Evolutionary conservation across 1,139 yeast species (phyloP).

Genomic region (Schizosaccharomyces versatilis): DNA sequence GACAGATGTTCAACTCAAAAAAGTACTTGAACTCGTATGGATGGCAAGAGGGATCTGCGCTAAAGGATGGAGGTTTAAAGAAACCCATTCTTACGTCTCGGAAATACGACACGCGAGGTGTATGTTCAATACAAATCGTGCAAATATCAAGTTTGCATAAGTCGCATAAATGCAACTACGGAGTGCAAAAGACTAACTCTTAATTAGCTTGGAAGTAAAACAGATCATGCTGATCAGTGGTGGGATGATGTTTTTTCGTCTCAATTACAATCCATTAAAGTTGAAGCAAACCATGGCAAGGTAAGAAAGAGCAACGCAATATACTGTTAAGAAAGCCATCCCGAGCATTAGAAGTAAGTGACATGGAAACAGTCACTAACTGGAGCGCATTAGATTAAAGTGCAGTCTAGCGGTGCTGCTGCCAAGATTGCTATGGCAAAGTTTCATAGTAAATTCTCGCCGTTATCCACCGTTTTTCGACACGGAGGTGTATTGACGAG

Average conservation of each 20-base stretch:
- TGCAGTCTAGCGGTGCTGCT: neutral
- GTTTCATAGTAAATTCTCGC: neutral
- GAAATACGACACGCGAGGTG: constrained; percentile 8
- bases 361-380: neutral
- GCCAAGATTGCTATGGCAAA: neutral
- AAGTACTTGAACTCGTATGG: constrained; percentile 7
- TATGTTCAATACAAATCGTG: neutral
- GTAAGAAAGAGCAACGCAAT: too few species aligned
- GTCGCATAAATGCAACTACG: too few species aligned
- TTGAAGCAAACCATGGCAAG: neutral
- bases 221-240: constrained; percentile 2
- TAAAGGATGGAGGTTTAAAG: constrained; percentile 7
- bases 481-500: neutral
- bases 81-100: constrained; percentile 9
- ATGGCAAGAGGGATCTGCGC: constrained; percentile 10
- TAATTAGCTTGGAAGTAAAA: neutral
- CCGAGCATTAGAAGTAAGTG: neutral
- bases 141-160: too few species aligned
- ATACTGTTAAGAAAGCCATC: neutral
- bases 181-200: too few species aligned
- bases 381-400: neutral
- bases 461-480: constrained; percentile 1
- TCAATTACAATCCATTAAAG: neutral
- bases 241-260: constrained; percentile 3
- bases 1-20: constrained; percentile 3